Conservation (phyloP, 306 rosid species). For the Cajanus cajan region DNA sequence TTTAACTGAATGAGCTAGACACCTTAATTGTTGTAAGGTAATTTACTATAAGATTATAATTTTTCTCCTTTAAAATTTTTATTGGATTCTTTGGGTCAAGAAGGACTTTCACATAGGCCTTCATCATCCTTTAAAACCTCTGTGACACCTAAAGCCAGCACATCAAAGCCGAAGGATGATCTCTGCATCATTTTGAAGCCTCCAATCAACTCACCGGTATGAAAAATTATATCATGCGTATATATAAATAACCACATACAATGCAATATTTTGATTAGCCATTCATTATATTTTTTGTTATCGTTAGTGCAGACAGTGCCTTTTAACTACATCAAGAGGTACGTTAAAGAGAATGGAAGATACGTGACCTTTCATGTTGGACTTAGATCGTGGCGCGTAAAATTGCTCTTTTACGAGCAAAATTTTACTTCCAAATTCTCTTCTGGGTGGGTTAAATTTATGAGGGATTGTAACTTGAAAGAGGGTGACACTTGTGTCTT, state of each 20-base stretch:
- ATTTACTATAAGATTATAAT: not conserved
- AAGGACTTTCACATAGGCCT: not conserved
- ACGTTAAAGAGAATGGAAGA: not conserved
- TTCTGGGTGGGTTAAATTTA: conserved; percentile 25
- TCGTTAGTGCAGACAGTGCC: not conserved
- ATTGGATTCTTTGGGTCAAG: not conserved
- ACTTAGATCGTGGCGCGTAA: not conserved
- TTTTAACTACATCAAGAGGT: not conserved
- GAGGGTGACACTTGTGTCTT: conserved; percentile 36
- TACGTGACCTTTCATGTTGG: not conserved
- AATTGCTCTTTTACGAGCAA: not conserved
- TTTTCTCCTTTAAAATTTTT: not conserved
- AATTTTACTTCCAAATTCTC: not conserved
- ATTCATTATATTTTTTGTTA: too few relatives aligned
- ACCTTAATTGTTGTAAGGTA: too few relatives aligned
- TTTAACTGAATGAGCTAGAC: too few relatives aligned
- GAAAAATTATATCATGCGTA: not conserved
- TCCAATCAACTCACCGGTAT: not conserved
- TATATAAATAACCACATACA: not conserved
- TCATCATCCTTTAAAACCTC: not conserved
- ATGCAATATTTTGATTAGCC: not conserved
- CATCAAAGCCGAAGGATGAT: not conserved
- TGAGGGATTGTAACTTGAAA: not conserved
- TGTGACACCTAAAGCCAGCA: not conserved
- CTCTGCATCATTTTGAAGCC: not conserved